Evolutionary conservation across 495 filamentous ascomycete species (phyloP).

Genomic region (Symbiotaphrina buchneri): DNA sequence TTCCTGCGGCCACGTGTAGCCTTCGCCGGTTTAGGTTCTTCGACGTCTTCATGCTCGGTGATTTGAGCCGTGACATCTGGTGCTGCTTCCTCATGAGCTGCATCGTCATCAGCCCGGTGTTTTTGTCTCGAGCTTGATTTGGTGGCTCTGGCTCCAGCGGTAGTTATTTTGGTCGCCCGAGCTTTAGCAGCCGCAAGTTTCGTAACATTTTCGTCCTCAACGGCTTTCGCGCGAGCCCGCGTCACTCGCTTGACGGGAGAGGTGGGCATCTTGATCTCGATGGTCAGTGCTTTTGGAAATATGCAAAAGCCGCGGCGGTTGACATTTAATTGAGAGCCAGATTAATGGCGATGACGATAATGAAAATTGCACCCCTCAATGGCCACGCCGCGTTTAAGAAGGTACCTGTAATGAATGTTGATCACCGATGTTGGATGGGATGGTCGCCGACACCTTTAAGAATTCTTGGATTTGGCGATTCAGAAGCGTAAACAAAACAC

Average conservation of each 20-base stretch:
- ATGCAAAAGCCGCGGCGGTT: not conserved
- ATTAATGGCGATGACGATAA: not conserved
- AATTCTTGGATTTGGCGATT: no score
- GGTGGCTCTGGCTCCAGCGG: conserved; percentile 1
- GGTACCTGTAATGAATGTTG: no score
- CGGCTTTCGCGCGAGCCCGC: conserved; percentile 5
- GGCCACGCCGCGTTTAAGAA: no score
- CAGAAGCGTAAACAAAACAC: no score
- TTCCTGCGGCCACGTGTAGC: conserved; percentile 1
- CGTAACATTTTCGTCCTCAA: conserved; percentile 1
- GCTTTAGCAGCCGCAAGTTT: not conserved
- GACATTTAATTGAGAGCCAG: not conserved
- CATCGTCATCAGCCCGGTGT: conserved; percentile 5
- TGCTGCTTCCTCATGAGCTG: conserved; percentile 4
- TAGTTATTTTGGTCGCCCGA: not conserved
- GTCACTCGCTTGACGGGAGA: conserved; percentile 6
- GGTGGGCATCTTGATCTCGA: conserved; percentile 1
- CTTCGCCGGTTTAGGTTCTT: conserved; percentile 1
- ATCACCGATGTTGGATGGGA: no score
- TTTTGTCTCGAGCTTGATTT: no score
- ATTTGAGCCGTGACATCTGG: no score
- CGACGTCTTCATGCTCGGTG: not conserved
- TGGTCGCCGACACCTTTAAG: no score
- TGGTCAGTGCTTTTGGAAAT: not conserved
- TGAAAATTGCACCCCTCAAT: no score